Conservation (phyloP, 305 asterid species). For the Fraxinus sp. region DNA sequence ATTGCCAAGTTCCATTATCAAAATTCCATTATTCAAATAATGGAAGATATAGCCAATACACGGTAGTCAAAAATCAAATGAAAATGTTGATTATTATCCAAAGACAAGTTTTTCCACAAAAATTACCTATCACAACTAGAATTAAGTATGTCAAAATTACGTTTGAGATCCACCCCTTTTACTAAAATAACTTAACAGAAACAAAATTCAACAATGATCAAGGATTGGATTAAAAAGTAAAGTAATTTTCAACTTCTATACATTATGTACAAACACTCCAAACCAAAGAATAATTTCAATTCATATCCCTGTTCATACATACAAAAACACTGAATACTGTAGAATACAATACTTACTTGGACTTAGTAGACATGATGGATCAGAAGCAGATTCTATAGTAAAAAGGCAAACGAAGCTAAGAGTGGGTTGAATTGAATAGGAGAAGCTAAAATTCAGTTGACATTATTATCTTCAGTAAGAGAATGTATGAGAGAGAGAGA, state of each 20-base stretch:
- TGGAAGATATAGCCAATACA: constrained; percentile 27
- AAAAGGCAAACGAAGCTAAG: constrained; percentile 12
- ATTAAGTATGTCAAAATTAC: constrained; percentile 7
- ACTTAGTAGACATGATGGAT: constrained; percentile 62
- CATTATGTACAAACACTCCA: not conserved
- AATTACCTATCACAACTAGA: constrained; percentile 16
- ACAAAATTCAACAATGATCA: constrained; percentile 9
- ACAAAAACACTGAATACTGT: not conserved
- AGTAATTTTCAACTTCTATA: not conserved
- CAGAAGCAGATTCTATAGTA: constrained; percentile 12
- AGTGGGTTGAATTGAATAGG: constrained; percentile 6
- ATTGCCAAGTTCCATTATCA: constrained; percentile 11
- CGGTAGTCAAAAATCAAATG: not conserved
- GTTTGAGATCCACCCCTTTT: constrained; percentile 17
- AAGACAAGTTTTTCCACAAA: constrained; percentile 8
- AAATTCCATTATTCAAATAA: constrained; percentile 12
- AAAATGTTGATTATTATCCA: constrained; percentile 11
- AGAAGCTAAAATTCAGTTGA: constrained; percentile 27
- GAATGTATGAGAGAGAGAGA: not conserved
- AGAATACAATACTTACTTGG: constrained; percentile 50
- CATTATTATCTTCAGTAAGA: constrained; percentile 21
- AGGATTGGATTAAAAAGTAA: not conserved
- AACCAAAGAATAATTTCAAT: constrained; percentile 22
- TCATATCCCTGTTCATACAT: constrained; percentile 45
- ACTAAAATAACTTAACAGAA: not conserved